phyloP scores from a whole-genome alignment of 2,329 filamentous ascomycete species.

The Xylariaceae sp. region DNA sequence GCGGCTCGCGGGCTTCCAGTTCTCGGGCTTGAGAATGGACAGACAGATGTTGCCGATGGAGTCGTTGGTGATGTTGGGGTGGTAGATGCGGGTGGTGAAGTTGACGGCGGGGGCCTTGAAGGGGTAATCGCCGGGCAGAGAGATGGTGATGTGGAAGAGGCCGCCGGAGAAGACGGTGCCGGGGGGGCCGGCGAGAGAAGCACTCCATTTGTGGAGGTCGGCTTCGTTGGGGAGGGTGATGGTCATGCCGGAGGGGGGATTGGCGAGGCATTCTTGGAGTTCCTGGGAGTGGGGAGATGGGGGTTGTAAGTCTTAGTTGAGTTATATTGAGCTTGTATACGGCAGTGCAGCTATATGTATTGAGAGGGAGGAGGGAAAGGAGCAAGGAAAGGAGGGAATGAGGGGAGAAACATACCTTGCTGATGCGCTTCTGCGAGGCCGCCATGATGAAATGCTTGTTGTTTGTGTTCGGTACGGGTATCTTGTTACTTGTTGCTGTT shows the following conservation, averaged over 20 bases:
- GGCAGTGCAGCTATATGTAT: not conserved
- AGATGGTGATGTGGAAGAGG: constrained; percentile 67
- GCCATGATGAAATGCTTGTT: constrained; percentile 22
- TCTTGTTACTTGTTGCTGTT: not conserved
- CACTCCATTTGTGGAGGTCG: constrained; percentile 51
- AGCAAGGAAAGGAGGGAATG: constrained; percentile 7
- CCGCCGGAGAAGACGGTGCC: constrained; percentile 57
- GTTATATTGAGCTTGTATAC: too few relatives aligned
- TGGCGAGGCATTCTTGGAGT: constrained; percentile 46
- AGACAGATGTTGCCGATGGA: constrained; percentile 81
- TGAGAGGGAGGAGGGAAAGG: constrained; percentile 8
- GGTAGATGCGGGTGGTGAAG: constrained; percentile 89
- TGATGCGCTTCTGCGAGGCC: constrained; percentile 29
- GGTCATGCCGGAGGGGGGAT: constrained; percentile 45
- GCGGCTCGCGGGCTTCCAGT: constrained; percentile 87
- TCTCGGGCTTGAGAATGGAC: constrained; percentile 74
- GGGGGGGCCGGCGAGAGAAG: constrained; percentile 44
- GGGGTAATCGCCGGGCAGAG: constrained; percentile 75
- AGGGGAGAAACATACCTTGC: constrained; percentile 23
- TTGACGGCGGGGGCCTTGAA: constrained; percentile 80
- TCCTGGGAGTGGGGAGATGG: constrained; percentile 42
- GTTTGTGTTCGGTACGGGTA: too few relatives aligned
- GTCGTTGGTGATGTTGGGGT: constrained; percentile 91
- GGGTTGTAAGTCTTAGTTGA: not conserved
- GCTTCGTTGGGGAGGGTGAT: constrained; percentile 43